Base-by-base conservation (phyloP, 495 filamentous ascomycete species). In the Penicillium steckii region DNA sequence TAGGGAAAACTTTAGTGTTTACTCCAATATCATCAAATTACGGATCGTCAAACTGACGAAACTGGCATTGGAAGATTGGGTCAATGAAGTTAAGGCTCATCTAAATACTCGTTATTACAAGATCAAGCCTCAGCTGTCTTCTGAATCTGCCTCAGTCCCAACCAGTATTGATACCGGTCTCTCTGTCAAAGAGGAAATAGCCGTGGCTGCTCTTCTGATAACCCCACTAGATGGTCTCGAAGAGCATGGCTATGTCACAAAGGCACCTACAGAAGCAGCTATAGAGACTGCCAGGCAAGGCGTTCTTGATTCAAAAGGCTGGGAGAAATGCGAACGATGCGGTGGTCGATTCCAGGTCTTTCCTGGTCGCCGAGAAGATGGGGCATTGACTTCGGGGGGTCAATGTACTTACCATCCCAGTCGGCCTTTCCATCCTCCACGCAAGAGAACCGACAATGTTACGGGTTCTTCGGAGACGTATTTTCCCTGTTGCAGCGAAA, bases 241-340 rank as follows among this genome's bases (percentile, higher is more conserved):
- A 17, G 60, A 78, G n/a, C 76, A 80, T 59, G 91, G 89, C 13
- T 96, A 96, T 66, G 84, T 95, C 41, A 81, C 83, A 4, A 70
- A 70, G 22, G 65, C 79, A 6, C 88, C 89, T 1, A 82, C 80
- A 0, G 65, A 78, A 1, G 76, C 70, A 24, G 85, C 89, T 35
- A 70, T 91, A 3, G 71, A 78, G 25, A 61, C 77, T 24, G 88
- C 91, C 7, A 76, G 71, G 24, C 77, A 77, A 44, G 91, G 85
- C 0, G 74, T 90, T 2, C 69, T 81, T 33, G 76, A 82, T 6
- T 80, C 85, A 9, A 77, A 82, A 32, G 88, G 88, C 35, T 96
- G 84, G 76, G 95, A 97, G 69, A 69, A 79, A 13, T 99, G 94
- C 61, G 93, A 96, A 61, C 86, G 94, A 12, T 99, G 94, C 67